Percentiles rank a stretch among this genome's conserved stretches.
These are phyloP conservation scores for Phytophthora podocarpi DNA, from an alignment of 352 stramenopile species.

Conservation along the genomic window DNA sequence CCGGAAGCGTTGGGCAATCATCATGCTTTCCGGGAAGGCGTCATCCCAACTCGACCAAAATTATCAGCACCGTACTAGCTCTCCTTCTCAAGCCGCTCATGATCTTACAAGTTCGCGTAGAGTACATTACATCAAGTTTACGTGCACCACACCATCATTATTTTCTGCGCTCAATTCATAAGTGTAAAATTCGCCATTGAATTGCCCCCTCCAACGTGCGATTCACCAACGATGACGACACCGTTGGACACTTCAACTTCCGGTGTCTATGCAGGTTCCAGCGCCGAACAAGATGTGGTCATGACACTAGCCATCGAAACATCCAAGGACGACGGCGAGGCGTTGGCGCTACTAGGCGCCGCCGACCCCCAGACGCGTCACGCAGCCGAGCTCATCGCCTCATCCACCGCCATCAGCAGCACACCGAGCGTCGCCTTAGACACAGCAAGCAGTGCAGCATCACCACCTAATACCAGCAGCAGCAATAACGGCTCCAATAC, in stretches of 20 bases:
- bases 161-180: conserved; percentile 5
- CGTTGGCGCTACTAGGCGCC: not conserved
- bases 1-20: no score
- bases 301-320: conserved; percentile 7
- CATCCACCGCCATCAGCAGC: no score
- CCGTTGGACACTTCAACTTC: conserved; percentile 6
- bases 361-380: not conserved
- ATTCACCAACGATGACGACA: conserved; percentile 8
- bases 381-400: not conserved
- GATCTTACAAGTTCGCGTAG: no score
- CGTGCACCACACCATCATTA: no score
- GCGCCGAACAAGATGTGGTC: conserved; percentile 5
- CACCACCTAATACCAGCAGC: not conserved
- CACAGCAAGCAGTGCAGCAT: not conserved
- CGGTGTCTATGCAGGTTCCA: not conserved
- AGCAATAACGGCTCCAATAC: not conserved
- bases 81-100: no score
- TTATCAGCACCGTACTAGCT: no score
- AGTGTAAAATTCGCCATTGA: conserved; percentile 13
- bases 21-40: no score
- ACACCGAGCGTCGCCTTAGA: not conserved
- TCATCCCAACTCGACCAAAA: no score
- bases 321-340: conserved; percentile 8
- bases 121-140: no score
- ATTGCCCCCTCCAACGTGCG: not conserved